Evolutionary conservation across 768 basidiomycete genomes (phyloP).

Genomic region (Amanita exitialis): DNA sequence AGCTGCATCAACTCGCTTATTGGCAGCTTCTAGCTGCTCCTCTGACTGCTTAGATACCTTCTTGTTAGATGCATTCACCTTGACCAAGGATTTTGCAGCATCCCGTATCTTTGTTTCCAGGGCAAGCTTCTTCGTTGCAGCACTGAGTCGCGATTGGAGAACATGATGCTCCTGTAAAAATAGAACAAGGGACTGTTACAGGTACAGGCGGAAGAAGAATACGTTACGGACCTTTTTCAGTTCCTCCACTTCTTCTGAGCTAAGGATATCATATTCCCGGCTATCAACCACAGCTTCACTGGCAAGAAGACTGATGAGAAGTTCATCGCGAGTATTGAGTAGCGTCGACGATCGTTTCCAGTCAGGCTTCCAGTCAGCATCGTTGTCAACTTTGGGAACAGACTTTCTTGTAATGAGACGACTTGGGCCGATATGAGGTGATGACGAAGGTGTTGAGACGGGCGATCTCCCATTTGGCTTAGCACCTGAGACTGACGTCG

Average conservation of each 20-base stretch:
- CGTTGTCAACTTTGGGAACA: conserved; percentile 13
- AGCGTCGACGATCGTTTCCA: conserved; percentile 33
- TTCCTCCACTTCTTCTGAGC: conserved; percentile 39
- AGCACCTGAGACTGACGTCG: conserved; percentile 11
- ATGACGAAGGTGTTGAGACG: conserved; percentile 31
- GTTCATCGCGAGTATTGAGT: conserved; percentile 65
- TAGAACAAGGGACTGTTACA: conserved; percentile 4
- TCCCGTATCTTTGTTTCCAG: conserved; percentile 86
- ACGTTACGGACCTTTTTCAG: conserved; percentile 32
- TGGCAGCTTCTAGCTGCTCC: conserved; percentile 68
- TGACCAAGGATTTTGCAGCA: conserved; percentile 67
- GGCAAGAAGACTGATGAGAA: conserved; percentile 82
- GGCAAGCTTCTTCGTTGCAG: conserved; percentile 62
- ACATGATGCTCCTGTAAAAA: conserved; percentile 60
- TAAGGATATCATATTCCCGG: conserved; percentile 68
- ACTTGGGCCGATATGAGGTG: conserved; percentile 21
- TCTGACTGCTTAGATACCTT: conserved; percentile 53
- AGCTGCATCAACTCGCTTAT: conserved; percentile 55
- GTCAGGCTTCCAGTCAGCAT: conserved; percentile 28
- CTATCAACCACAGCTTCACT: conserved; percentile 95
- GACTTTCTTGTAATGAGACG: conserved; percentile 25
- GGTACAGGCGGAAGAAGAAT: background rate
- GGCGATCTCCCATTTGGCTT: conserved; percentile 8
- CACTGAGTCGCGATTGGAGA: conserved; percentile 53
- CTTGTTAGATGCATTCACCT: conserved; percentile 51